These are phyloP conservation scores for Lyophyllum semitale DNA, from an alignment of 768 basidiomycete species.

Conservation along the genomic window DNA sequence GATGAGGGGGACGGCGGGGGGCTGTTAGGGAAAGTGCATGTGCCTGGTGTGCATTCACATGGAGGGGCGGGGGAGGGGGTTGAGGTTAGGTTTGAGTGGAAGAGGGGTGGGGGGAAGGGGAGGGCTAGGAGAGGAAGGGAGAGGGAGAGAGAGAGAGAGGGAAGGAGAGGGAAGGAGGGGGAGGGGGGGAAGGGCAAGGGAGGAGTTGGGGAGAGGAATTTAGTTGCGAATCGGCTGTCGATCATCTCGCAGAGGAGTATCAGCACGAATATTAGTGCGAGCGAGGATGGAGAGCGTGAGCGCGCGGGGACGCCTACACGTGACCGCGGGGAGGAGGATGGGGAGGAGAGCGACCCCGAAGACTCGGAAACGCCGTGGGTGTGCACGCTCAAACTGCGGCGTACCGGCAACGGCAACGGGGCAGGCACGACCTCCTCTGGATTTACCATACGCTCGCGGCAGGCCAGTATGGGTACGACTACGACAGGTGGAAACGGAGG, in stretches of 20 bases:
- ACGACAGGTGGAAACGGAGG: constrained; percentile 11
- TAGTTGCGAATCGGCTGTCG: constrained; percentile 35
- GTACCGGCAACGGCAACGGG: constrained; percentile 17
- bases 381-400: constrained; percentile 74
- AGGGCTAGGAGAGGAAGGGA: constrained; percentile 35
- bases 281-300: constrained; percentile 18
- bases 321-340: constrained; percentile 42
- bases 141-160: constrained; percentile 27
- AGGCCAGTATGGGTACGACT: constrained; percentile 8
- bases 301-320: constrained; percentile 8
- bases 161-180: constrained; percentile 12
- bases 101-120: constrained; percentile 36
- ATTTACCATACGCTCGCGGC: constrained; percentile 15
- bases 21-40: constrained; percentile 34
- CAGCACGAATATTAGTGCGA: constrained; percentile 29
- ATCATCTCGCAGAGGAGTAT: constrained; percentile 40
- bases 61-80: no score
- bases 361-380: constrained; percentile 97
- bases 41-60: not conserved
- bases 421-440: constrained; percentile 13
- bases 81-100: constrained; percentile 84
- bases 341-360: constrained; percentile 89
- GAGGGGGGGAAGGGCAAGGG: not conserved
- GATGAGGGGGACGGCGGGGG: constrained; percentile 40
- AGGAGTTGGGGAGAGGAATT: constrained; percentile 46